A percentile compares a stretch with the other conserved stretches of the same genome.
Conservation (phyloP, 2,329 filamentous ascomycete species). For the Sclerotinia nivalis region DNA sequence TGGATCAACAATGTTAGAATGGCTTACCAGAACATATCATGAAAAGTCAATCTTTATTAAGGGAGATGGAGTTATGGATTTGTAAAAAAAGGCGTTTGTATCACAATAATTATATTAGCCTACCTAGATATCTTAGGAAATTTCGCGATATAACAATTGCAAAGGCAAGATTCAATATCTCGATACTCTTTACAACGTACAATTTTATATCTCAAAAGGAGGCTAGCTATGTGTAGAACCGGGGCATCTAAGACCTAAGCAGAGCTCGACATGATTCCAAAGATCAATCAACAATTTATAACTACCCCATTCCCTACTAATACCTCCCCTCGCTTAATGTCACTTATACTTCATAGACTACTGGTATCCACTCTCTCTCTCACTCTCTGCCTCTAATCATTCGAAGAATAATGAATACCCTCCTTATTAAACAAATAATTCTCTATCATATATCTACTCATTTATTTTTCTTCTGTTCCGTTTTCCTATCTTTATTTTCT, state of each 20-base stretch:
- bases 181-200: not conserved
- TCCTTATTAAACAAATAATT: no score
- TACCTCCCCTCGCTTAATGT: no score
- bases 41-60: conserved; percentile 16
- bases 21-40: not conserved
- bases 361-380: no score
- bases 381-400: no score
- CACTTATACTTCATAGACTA: no score
- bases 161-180: conserved; percentile 3
- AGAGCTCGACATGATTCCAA: not conserved
- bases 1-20: not conserved
- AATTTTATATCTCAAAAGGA: not conserved
- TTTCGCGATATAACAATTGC: not conserved
- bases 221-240: not conserved
- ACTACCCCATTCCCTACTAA: not conserved
- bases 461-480: no score
- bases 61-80: conserved; percentile 24
- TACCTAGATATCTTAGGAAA: not conserved
- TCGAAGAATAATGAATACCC: no score
- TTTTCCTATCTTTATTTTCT: no score
- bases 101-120: conserved; percentile 20
- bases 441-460: no score
- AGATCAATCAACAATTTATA: not conserved
- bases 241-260: no score
- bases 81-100: conserved; percentile 24